Percentiles rank a stretch among this genome's conserved stretches.
phyloP scores from a whole-genome alignment of 163 green algal genomes.

The Chloromonas sp. region DNA sequence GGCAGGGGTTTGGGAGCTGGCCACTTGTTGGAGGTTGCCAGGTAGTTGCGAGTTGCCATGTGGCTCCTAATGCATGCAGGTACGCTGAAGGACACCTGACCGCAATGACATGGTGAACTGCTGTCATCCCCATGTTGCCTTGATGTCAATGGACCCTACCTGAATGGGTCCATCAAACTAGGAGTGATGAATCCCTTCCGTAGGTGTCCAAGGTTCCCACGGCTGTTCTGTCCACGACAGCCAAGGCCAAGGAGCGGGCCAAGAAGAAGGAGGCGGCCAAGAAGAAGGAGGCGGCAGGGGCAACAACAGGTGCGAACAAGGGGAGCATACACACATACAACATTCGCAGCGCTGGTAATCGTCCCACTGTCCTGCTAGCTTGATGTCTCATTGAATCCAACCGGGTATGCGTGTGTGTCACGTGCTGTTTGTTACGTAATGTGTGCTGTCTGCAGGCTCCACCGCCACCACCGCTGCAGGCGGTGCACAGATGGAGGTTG shows the following conservation, averaged over 20 bases:
- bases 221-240: constrained; percentile 95
- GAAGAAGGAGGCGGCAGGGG: constrained; percentile 35
- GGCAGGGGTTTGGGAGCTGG: neutral
- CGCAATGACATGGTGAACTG: neutral
- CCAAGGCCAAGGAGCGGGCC: constrained; percentile 61
- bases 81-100: neutral
- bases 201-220: constrained; percentile 74
- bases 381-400: constrained; percentile 9
- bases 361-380: neutral
- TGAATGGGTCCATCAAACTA: too few relatives aligned
- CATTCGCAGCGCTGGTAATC: neutral
- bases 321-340: neutral
- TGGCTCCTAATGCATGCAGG: neutral
- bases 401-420: too few relatives aligned
- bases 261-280: constrained; percentile 70
- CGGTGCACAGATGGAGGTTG: constrained; percentile 10
- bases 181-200: too few relatives aligned
- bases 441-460: too few relatives aligned
- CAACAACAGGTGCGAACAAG: neutral
- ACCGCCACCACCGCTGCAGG: neutral
- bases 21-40: neutral
- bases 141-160: too few relatives aligned
- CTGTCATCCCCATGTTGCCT: too few relatives aligned
- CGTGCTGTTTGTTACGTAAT: too few relatives aligned
- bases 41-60: neutral